Evolutionary conservation across 2,329 filamentous ascomycete species (phyloP).

Genomic region (Blastomyces gilchristii): DNA sequence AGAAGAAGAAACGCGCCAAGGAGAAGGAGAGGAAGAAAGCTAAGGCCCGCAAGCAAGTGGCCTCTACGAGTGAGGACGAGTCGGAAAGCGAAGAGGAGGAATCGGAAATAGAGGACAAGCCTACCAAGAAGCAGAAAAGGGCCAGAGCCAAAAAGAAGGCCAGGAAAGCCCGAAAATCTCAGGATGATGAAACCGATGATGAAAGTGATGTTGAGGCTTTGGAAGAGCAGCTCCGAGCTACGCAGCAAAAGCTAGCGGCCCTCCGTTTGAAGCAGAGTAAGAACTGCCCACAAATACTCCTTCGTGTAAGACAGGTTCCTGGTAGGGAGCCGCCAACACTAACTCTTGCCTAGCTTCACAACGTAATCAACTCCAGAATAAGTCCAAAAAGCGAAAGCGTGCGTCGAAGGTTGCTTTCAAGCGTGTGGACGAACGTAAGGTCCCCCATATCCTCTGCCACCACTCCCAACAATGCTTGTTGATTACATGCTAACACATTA

Average conservation of each 20-base stretch:
- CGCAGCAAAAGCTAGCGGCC: conserved; percentile 19
- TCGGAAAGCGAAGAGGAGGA: conserved; percentile 14
- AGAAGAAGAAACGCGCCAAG: conserved; percentile 9
- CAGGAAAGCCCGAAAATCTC: conserved; percentile 27
- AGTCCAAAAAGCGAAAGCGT: conserved; percentile 35
- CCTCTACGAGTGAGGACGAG: conserved; percentile 8
- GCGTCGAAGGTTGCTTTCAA: conserved; percentile 56
- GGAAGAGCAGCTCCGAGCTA: conserved; percentile 19
- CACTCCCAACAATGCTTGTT: conserved; percentile 21
- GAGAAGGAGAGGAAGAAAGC: conserved; percentile 7
- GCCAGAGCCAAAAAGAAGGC: conserved; percentile 29
- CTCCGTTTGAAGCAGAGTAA: conserved; percentile 9
- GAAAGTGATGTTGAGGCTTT: conserved; percentile 25
- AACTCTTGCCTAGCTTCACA: conserved; percentile 5
- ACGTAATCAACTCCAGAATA: conserved; percentile 22
- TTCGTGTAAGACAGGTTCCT: background rate
- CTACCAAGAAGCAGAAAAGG: conserved; percentile 30
- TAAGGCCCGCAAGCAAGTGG: conserved; percentile 5
- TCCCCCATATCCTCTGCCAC: background rate
- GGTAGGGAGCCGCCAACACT: background rate
- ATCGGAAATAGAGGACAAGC: conserved; percentile 22
- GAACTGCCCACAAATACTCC: background rate
- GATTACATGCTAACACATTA: conserved; percentile 9
- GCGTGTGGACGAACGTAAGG: conserved; percentile 51
- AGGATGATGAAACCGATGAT: conserved; percentile 23